These are phyloP conservation scores for Sphagnum tenellum DNA, from an alignment of 225 moss, liverwort and hornwort genomes.

Conservation along the genomic window DNA sequence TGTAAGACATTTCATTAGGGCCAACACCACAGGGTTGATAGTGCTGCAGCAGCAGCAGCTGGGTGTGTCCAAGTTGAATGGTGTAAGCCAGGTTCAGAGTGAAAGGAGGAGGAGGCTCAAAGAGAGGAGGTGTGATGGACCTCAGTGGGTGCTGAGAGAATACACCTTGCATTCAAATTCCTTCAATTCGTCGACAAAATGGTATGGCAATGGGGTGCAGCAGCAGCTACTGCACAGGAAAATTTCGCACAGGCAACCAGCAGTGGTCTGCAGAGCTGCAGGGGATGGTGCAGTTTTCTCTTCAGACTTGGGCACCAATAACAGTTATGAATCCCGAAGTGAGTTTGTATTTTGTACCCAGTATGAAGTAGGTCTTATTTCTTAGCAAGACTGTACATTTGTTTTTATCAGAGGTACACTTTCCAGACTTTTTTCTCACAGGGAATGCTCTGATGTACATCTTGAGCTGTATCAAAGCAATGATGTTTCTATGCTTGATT, in stretches of 20 bases:
- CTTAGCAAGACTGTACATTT: no score
- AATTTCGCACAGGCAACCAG: slow-evolving; percentile 17
- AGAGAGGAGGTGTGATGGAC: slow-evolving; percentile 8
- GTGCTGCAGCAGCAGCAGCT: slow-evolving; percentile 24
- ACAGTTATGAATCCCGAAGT: slow-evolving; percentile 13
- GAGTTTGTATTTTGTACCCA: no score
- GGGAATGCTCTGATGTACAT: no score
- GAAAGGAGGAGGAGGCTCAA: slow-evolving; percentile 14
- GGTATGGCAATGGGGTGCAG: slow-evolving; percentile 26
- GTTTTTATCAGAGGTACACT: no score
- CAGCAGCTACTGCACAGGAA: slow-evolving; percentile 36
- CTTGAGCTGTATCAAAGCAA: no score
- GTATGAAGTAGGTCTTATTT: no score
- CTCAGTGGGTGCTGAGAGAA: background rate
- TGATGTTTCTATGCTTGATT: no score
- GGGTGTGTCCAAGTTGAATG: slow-evolving; percentile 40
- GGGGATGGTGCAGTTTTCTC: slow-evolving; percentile 1
- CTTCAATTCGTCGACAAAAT: slow-evolving; percentile 29
- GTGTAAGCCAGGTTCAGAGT: slow-evolving; percentile 24
- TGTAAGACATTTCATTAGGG: slow-evolving; percentile 18
- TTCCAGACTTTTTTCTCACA: no score
- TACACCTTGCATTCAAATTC: slow-evolving; percentile 15
- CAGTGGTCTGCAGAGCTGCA: slow-evolving; percentile 33
- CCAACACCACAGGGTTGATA: slow-evolving; percentile 1
- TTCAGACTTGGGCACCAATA: slow-evolving; percentile 34